These are phyloP conservation scores for Paraphoma sp. DNA, from an alignment of 2,329 filamentous ascomycete genomes.

Conservation along the genomic window DNA sequence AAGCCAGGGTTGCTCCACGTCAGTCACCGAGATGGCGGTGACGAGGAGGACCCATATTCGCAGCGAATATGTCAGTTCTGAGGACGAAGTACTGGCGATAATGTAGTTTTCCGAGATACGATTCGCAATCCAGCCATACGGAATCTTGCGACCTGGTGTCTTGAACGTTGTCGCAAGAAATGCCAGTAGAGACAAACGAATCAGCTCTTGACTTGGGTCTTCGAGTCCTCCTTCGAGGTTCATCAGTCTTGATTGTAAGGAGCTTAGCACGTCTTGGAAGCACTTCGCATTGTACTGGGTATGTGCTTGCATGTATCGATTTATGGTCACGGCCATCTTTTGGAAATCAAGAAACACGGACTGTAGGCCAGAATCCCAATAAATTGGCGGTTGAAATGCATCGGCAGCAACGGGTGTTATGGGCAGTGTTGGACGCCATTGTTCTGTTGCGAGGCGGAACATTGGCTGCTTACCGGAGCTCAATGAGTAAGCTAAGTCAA, in stretches of 20 bases:
- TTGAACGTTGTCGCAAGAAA: constrained; percentile 19
- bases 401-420: neutral
- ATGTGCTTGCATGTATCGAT: constrained; percentile 7
- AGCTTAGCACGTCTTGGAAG: constrained; percentile 16
- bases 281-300: neutral
- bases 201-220: neutral
- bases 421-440: neutral
- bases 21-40: neutral
- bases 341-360: constrained; percentile 17
- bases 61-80: constrained; percentile 37
- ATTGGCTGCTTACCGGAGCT: constrained; percentile 13
- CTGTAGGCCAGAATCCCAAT: constrained; percentile 10
- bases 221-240: constrained; percentile 1
- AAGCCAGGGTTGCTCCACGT: neutral
- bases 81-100: neutral
- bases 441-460: constrained; percentile 3
- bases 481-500: constrained; percentile 20
- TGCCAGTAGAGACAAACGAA: constrained; percentile 12
- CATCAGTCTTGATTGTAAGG: constrained; percentile 19
- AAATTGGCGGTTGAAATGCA: neutral
- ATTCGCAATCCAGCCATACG: constrained; percentile 8
- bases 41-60: neutral
- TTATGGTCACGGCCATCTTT: constrained; percentile 9
- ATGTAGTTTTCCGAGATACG: neutral
- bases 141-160: constrained; percentile 13